These are phyloP conservation scores for Tricholoma hemisulphureum DNA, from an alignment of 768 basidiomycete genomes.

Conservation along the genomic window DNA sequence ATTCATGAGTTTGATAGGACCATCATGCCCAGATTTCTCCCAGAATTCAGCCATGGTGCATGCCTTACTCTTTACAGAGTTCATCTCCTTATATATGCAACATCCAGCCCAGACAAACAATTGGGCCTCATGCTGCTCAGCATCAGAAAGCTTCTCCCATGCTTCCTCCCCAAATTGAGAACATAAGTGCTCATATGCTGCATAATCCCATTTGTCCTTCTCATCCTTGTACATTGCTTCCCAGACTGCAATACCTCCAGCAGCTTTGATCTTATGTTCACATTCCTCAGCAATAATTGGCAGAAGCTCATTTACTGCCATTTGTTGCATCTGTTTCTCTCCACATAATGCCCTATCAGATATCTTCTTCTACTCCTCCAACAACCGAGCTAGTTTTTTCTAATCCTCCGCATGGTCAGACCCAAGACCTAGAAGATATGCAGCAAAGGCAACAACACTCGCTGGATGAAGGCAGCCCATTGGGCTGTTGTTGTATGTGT, in stretches of 20 bases:
- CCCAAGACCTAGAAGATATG: background rate
- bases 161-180: conserved; percentile 13
- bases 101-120: conserved; percentile 27
- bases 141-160: conserved; percentile 11
- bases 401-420: background rate
- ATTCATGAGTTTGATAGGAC: conserved; percentile 21
- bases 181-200: background rate
- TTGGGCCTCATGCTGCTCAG: conserved; percentile 7
- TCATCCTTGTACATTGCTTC: conserved; percentile 4
- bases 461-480: background rate
- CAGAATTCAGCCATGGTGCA: conserved; percentile 20
- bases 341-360: background rate
- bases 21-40: conserved; percentile 7
- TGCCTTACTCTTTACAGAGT: conserved; percentile 23
- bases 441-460: background rate
- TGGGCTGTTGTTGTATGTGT: conserved; percentile 17
- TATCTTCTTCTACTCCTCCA: background rate
- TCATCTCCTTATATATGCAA: conserved; percentile 32
- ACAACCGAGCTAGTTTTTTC: background rate
- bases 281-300: background rate
- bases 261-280: conserved; percentile 1
- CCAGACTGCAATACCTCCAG: conserved; percentile 13
- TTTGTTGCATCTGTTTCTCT: conserved; percentile 5
- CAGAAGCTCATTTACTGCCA: background rate
- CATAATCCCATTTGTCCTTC: conserved; percentile 2